Evolutionary conservation across 75 land plant genomes (phyloP), one percentile per base, ranked within the genome.

Genomic region (Adiantum capillusveneris): DNA sequence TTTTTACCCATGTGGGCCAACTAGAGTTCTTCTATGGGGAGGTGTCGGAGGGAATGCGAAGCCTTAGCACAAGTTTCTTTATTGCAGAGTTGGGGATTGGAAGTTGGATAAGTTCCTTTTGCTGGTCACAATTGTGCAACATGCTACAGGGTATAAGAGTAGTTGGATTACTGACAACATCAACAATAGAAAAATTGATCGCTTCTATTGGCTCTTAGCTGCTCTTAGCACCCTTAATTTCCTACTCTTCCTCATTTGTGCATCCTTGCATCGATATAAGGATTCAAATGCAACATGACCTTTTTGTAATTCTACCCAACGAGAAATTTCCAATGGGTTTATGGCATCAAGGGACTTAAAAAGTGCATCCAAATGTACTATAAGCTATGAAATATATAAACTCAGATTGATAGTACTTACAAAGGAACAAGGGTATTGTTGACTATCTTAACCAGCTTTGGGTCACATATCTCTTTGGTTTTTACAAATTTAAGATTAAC

Each of bases 1-100:
- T 88, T 6, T 93, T 93, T 60, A 81, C 84, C 0, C 80, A 78
- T 53, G 73, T 83, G 21, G 98, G 94, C 14, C 87, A 81, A 58
- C 53, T 92, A 42, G 92, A 92, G 54, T 92, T 87, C 62, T 92
- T 82, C 82, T 92, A 92, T 60, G 88, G 55, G 26, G 82, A 84
- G 54, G 80, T 63, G 0, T 69, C 75, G 3, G 58, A 59, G 16
- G 53, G 69, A 43, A 53, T 72, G 63, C 56, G 75, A 13, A 65
- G 75, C 62, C 26, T 65, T 25, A 61, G 75, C 39, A 60, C 69
- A 3, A 57, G 59, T 36, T 44, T 72, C 36, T 72, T 59, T 13
- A 57, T 54, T 13, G 27, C 59, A 5, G 69, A 59, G 20, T 25
- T 52, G 19, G 68, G 60, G 0, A 17, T 78, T 28, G 72, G 73